Percentiles rank a stretch among this genome's conserved stretches.
Conservation (phyloP, 176 grass and related monocot species). For the Triticum monococcum region DNA sequence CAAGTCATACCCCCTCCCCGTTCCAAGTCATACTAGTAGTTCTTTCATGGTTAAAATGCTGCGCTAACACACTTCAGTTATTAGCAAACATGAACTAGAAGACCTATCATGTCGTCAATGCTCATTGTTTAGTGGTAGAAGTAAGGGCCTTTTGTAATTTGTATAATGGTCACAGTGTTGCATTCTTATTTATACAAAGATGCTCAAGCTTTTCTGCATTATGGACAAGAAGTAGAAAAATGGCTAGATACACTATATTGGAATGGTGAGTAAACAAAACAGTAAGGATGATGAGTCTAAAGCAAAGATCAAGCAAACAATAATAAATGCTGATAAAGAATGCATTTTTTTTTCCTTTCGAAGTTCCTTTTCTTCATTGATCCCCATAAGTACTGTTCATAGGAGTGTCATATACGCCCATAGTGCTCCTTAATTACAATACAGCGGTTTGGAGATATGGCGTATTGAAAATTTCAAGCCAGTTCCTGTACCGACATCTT, state of each 20-base stretch:
- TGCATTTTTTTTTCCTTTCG: not conserved
- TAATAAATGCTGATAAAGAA: not conserved
- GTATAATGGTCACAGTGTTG: not conserved
- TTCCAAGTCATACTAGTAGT: not conserved
- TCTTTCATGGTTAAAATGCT: not conserved
- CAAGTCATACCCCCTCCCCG: not conserved
- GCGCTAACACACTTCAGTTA: not conserved
- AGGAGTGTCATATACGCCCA: not conserved
- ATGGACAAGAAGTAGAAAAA: not conserved
- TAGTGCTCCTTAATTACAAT: slow-evolving; percentile 47
- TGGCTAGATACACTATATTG: not conserved
- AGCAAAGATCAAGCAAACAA: not conserved
- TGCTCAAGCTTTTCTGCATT: not conserved
- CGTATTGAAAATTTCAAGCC: slow-evolving; percentile 91
- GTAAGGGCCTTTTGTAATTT: not conserved
- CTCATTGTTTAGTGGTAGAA: not conserved
- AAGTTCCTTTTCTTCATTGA: not conserved
- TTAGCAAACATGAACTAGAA: not conserved
- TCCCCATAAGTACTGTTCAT: not conserved
- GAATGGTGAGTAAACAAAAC: not conserved
- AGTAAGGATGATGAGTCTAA: not conserved
- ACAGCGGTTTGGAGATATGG: slow-evolving; percentile 89
- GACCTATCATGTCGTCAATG: not conserved
- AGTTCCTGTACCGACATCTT: slow-evolving; percentile 47
- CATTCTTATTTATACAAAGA: not conserved